A percentile compares a stretch with the other conserved stretches of the same genome.
Conservation (phyloP, 352 stramenopile species). For the Globisporangium middletonii region DNA sequence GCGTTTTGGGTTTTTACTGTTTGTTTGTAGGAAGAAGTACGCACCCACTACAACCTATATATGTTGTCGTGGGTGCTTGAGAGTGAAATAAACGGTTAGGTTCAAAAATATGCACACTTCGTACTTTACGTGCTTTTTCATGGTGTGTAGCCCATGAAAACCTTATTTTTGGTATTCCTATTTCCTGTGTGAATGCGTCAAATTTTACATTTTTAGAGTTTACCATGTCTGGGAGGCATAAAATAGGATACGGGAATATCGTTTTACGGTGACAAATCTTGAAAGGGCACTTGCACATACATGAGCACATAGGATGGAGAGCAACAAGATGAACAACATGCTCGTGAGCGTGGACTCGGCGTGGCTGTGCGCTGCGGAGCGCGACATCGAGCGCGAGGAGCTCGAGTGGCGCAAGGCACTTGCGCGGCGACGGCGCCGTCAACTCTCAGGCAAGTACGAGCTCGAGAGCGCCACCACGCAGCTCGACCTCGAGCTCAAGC, state of each 20-base stretch:
- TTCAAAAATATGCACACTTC: neutral
- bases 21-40: too few relatives aligned
- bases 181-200: neutral
- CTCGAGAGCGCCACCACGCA: conserved; percentile 29
- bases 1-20: too few relatives aligned
- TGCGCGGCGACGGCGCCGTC: conserved; percentile 86
- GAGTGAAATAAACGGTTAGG: neutral
- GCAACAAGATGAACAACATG: conserved; percentile 19
- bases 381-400: conserved; percentile 70
- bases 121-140: neutral
- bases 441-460: conserved; percentile 45
- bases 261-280: neutral
- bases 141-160: too few relatives aligned
- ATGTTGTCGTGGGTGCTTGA: too few relatives aligned
- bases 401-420: conserved; percentile 93
- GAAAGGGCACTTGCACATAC: neutral
- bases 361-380: conserved; percentile 53
- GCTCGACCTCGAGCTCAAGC: conserved; percentile 45
- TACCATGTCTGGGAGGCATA: neutral
- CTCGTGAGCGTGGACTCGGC: conserved; percentile 40
- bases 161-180: neutral
- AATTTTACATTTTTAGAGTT: neutral
- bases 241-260: neutral
- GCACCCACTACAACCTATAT: too few relatives aligned
- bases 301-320: conserved; percentile 20